phyloP scores from a whole-genome alignment of 2,329 filamentous ascomycete genomes.

The Phaeosphaeria sp. region DNA sequence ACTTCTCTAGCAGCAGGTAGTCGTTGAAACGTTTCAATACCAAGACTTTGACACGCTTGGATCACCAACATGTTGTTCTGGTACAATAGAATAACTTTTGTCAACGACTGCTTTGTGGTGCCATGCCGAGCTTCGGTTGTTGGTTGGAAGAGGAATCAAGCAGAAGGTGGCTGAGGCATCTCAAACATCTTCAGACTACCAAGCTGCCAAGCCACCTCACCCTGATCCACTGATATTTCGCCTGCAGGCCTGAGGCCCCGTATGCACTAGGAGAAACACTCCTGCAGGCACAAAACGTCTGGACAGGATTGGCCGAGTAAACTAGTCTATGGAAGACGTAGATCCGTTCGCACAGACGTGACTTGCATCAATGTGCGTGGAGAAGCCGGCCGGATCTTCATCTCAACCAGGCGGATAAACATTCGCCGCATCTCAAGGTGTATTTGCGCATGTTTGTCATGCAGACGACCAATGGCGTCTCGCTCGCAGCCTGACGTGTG shows the following conservation, averaged over 20 bases:
- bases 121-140: slow-evolving; percentile 4
- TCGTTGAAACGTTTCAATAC: slow-evolving; percentile 32
- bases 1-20: slow-evolving; percentile 16
- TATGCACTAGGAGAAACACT: slow-evolving; percentile 17
- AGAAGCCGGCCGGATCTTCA: slow-evolving; percentile 25
- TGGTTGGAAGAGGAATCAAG: slow-evolving; percentile 2
- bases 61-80: neutral
- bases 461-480: slow-evolving; percentile 6
- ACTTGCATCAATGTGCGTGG: slow-evolving; percentile 19
- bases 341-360: slow-evolving; percentile 23
- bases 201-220: slow-evolving; percentile 25
- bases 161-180: slow-evolving; percentile 18
- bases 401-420: slow-evolving; percentile 31
- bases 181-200: slow-evolving; percentile 19
- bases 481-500: neutral
- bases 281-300: slow-evolving; percentile 27
- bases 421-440: slow-evolving; percentile 8
- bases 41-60: slow-evolving; percentile 13
- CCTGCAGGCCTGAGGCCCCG: slow-evolving; percentile 26
- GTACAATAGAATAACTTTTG: neutral
- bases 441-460: slow-evolving; percentile 10
- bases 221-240: slow-evolving; percentile 29
- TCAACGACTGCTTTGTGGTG: slow-evolving; percentile 7
- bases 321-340: slow-evolving; percentile 24
- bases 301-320: slow-evolving; percentile 13